These are phyloP conservation scores for Naematelia encephala DNA, from an alignment of 768 basidiomycete genomes.

Conservation along the genomic window DNA sequence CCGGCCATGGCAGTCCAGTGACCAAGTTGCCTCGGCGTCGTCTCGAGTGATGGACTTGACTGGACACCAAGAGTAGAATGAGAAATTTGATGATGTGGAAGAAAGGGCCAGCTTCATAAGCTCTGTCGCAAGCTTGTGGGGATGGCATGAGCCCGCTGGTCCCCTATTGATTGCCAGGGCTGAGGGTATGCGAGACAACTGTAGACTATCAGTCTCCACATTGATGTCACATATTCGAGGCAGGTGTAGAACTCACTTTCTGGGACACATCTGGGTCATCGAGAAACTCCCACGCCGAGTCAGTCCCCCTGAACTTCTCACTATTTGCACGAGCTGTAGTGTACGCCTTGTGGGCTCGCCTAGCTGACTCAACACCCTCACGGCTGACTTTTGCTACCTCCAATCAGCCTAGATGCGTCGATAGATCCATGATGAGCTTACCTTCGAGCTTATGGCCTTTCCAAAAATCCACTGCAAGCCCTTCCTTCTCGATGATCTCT, in stretches of 20 bases:
- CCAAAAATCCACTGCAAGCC: slow-evolving; percentile 36
- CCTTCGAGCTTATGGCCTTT: slow-evolving; percentile 35
- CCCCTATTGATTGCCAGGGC: slow-evolving; percentile 18
- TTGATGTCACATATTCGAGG: neutral
- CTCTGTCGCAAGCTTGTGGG: slow-evolving; percentile 33
- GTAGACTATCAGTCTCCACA: neutral
- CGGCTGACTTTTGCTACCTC: neutral
- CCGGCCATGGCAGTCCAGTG: slow-evolving; percentile 8
- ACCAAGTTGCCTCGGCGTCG: slow-evolving; percentile 5
- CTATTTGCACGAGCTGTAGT: neutral
- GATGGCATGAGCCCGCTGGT: slow-evolving; percentile 29
- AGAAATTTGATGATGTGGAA: slow-evolving; percentile 4
- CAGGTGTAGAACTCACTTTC: slow-evolving; percentile 1
- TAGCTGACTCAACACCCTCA: slow-evolving; percentile 1
- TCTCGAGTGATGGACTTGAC: slow-evolving; percentile 6
- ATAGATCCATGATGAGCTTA: slow-evolving; percentile 7
- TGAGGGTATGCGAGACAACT: slow-evolving; percentile 15
- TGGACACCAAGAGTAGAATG: slow-evolving; percentile 25
- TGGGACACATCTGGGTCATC: neutral
- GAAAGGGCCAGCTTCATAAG: slow-evolving; percentile 22
- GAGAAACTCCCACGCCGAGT: neutral
- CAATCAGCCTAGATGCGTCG: neutral
- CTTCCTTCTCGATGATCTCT: slow-evolving; percentile 30
- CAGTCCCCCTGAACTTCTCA: neutral
- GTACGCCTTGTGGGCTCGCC: neutral